Percentiles rank a stretch among this genome's conserved stretches.
Evolutionary conservation across 306 rosid genomes (phyloP).

Genomic region (Begonia masoniana): DNA sequence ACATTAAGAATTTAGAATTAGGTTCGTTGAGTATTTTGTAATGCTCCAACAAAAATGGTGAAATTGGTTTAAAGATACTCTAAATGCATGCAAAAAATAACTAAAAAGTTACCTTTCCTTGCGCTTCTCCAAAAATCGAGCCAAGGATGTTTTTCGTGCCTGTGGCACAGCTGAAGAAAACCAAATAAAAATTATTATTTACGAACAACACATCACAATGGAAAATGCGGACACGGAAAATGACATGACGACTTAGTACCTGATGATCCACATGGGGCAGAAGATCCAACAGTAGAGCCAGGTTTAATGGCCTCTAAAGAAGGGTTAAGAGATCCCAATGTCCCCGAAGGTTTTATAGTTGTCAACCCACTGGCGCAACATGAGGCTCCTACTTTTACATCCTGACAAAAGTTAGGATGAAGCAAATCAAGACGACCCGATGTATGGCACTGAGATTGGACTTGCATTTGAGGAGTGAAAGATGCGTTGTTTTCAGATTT

Average conservation of each 20-base stretch:
- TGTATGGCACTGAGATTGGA: conserved; percentile 8
- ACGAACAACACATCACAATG: background rate
- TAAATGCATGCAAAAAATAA: no score
- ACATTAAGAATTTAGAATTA: no score
- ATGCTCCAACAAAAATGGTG: no score
- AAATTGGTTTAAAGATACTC: no score
- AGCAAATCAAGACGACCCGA: no score
- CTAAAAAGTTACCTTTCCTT: conserved; percentile 57
- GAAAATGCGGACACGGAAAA: no score
- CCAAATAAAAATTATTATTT: background rate
- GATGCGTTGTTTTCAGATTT: conserved; percentile 17
- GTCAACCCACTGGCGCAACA: conserved; percentile 22
- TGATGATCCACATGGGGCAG: conserved; percentile 30
- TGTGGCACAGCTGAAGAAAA: conserved; percentile 63
- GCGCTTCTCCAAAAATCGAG: conserved; percentile 94
- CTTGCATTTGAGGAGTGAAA: conserved; percentile 32
- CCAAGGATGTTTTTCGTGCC: conserved; percentile 88
- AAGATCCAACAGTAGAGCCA: conserved; percentile 25
- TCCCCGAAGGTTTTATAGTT: conserved; percentile 24
- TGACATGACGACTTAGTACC: conserved; percentile 30
- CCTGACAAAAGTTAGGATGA: no score
- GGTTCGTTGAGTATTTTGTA: no score
- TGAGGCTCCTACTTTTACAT: conserved; percentile 17
- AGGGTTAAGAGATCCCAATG: conserved; percentile 25
- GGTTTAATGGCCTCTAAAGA: conserved; percentile 29